phyloP scores from a whole-genome alignment of 2,329 filamentous ascomycete species.

The Penicillium brasilianum region DNA sequence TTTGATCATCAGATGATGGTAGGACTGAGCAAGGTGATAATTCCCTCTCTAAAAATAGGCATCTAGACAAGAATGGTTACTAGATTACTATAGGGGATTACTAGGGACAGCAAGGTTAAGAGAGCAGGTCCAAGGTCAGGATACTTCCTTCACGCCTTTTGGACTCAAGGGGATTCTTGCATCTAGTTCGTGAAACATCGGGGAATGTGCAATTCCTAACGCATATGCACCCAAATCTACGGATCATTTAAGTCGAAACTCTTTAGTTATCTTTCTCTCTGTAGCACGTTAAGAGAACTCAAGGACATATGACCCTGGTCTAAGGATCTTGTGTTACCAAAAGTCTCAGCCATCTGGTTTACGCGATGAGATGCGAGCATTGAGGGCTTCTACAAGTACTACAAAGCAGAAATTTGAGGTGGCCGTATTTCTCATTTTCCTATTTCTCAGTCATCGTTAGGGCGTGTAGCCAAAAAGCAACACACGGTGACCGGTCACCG shows the following conservation, averaged over 20 bases:
- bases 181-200: background rate
- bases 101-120: background rate
- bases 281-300: background rate
- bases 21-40: background rate
- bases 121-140: background rate
- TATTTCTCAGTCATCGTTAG: slow-evolving; percentile 42
- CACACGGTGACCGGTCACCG: slow-evolving; percentile 18
- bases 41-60: background rate
- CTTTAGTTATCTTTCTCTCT: background rate
- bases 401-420: slow-evolving; percentile 39
- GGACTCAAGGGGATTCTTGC: background rate
- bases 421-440: slow-evolving; percentile 52
- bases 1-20: background rate
- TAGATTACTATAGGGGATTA: background rate
- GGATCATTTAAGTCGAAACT: background rate
- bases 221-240: background rate
- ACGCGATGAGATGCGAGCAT: background rate
- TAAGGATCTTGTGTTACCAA: background rate
- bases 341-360: background rate
- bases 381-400: background rate
- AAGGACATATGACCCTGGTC: background rate
- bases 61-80: background rate
- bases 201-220: too few relatives aligned
- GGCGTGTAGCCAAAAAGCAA: slow-evolving; percentile 26
- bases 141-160: background rate